These are phyloP conservation scores for Ciborinia camelliae DNA, from an alignment of 2,329 filamentous ascomycete species.

Conservation along the genomic window DNA sequence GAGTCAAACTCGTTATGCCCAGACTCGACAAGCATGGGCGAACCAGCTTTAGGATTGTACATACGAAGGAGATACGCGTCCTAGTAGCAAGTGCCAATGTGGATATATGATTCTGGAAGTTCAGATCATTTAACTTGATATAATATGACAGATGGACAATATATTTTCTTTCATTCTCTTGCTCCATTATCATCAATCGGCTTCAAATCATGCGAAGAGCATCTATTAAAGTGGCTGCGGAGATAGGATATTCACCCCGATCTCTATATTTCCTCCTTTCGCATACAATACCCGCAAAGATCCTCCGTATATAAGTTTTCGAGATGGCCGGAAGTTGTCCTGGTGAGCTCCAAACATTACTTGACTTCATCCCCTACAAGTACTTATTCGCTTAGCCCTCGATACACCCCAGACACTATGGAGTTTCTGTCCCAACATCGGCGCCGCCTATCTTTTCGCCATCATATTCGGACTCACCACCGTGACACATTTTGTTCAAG, in stretches of 20 bases:
- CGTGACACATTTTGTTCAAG: slow-evolving; percentile 37
- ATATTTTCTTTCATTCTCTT: not conserved
- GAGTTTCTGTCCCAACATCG: slow-evolving; percentile 34
- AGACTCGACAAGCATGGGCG: not conserved
- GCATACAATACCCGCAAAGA: not conserved
- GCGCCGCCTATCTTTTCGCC: slow-evolving; percentile 38
- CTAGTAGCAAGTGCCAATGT: not conserved
- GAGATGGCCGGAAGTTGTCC: not conserved
- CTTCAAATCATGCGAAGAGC: not conserved
- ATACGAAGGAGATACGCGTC: not conserved
- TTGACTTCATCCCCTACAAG: not conserved
- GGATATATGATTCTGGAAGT: too few species aligned
- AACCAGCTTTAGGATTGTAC: not conserved
- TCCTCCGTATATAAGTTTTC: not conserved
- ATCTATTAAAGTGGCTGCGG: not conserved
- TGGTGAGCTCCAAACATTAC: not conserved
- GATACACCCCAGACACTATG: slow-evolving; percentile 16
- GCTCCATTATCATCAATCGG: too few species aligned
- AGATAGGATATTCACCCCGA: not conserved
- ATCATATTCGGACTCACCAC: slow-evolving; percentile 38
- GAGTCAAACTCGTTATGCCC: too few species aligned
- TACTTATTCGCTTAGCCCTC: not conserved
- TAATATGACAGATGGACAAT: not conserved
- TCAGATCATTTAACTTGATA: not conserved
- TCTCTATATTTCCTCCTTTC: not conserved